Evolutionary conservation across 2,329 filamentous ascomycete species (phyloP), one percentile per base, ranked within the genome.

Genomic region (Alternaria gaisen): DNA sequence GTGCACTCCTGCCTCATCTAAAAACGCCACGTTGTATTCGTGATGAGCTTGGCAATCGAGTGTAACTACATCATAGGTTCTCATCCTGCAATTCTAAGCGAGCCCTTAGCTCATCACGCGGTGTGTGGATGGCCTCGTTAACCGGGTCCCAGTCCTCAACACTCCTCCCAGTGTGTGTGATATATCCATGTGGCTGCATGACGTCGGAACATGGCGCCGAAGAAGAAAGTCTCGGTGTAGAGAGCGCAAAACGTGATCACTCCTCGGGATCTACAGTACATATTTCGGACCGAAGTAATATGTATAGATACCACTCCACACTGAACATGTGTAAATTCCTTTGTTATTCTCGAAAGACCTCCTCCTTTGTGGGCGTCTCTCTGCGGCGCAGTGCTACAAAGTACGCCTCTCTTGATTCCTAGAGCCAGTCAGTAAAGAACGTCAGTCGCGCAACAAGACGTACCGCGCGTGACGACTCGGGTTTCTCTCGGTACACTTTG

Each of bases 391-490:
- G 77, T 0, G 89, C 93, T 47, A 98, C 89, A 74, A 97, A 96
- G 72, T 91, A 98, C 3, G 89, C 86, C 78, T 98, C 95, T 76
- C 88, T 92, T 1, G 91, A 94, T 82, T 92, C 91, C 91, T 93
- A 67, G 24, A 26, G 4, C 14, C 14, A 22, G 40, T 72, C 38
- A 72, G 67, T 38, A 20, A 52, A 7, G 24, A 28, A 16, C 18
- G 16, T 22, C 6, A 3, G 46, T 4, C 11, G 5, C 9, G 28
- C 20, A n/a, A 11, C 16, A 22, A 16, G 10, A 56, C 71, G 30
- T 84, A 96, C 95, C 78, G 86, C 91, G 73, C 95, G 87, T 38
- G 94, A 98, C 7, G 93, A 91, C 57, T 96, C 91, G 1, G 96
- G 95, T 79, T 99, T 99, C 77, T 97, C 91, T 61, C 94, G 86